Percentiles rank a stretch among this genome's conserved stretches.
Conservation (phyloP, 129 eudicot genomes). For the Logfia minima region DNA sequence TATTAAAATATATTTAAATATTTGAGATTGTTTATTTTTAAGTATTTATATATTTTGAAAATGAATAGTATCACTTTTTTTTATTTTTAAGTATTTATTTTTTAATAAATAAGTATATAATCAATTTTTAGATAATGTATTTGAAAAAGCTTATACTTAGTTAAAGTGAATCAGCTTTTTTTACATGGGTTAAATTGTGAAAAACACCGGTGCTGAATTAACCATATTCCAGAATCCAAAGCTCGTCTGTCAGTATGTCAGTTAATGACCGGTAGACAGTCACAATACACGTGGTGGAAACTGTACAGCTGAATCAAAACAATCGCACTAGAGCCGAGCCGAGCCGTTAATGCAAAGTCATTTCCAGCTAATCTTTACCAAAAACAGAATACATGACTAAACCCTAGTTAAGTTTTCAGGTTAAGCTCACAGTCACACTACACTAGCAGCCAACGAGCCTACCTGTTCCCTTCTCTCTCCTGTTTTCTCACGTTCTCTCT, state of each 20-base stretch:
- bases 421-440: slow-evolving; percentile 13
- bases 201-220: too few species aligned
- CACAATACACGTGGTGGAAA: slow-evolving; percentile 1
- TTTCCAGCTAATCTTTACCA: slow-evolving; percentile 19
- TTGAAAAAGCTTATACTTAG: too few species aligned
- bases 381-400: slow-evolving; percentile 29
- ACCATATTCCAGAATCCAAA: too few species aligned
- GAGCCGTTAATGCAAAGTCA: slow-evolving; percentile 7
- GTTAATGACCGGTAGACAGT: neutral
- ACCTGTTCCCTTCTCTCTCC: slow-evolving; percentile 14
- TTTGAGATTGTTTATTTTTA: too few species aligned
- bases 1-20: too few species aligned
- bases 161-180: too few species aligned
- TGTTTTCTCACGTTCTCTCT: neutral
- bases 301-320: slow-evolving; percentile 8
- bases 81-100: too few species aligned
- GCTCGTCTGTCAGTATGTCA: neutral
- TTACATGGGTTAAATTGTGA: too few species aligned
- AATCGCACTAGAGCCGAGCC: neutral
- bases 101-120: too few species aligned
- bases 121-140: too few species aligned
- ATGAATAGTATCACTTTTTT: too few species aligned
- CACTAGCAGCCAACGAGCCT: slow-evolving; percentile 28
- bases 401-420: slow-evolving; percentile 36
- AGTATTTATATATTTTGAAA: too few species aligned